Conservation (phyloP, 1,284 basidiomycete genomes). For the Amylostereum areolatum region DNA sequence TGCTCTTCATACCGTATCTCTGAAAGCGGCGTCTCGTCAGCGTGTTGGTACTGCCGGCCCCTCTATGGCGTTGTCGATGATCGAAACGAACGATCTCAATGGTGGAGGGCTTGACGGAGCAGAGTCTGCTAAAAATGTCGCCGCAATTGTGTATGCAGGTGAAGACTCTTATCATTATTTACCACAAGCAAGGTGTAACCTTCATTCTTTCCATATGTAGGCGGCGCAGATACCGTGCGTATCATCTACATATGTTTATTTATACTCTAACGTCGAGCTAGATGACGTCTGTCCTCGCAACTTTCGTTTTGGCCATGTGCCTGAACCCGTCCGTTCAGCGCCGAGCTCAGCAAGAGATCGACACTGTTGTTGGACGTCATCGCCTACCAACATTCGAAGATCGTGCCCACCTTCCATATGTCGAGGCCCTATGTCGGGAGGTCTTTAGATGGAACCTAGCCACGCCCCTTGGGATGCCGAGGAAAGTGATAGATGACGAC, state of each 20-base stretch:
- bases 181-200: no score
- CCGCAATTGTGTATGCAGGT: slow-evolving; percentile 35
- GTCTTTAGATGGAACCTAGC: no score
- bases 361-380: background rate
- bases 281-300: slow-evolving; percentile 7
- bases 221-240: slow-evolving; percentile 27
- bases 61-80: slow-evolving; percentile 24
- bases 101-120: slow-evolving; percentile 20
- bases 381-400: background rate
- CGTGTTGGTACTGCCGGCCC: slow-evolving; percentile 9
- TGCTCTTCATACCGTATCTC: no score
- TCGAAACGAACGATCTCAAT: slow-evolving; percentile 17
- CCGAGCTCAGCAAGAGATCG: background rate
- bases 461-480: slow-evolving; percentile 7
- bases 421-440: no score
- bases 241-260: background rate
- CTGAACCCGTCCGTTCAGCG: background rate
- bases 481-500: slow-evolving; percentile 17
- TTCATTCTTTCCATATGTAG: slow-evolving; percentile 6
- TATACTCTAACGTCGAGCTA: background rate
- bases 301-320: no score
- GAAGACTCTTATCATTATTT: background rate
- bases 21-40: no score
- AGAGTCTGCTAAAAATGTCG: slow-evolving; percentile 31
- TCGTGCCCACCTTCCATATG: no score